Evolutionary conservation across 1,139 yeast species (phyloP).

Genomic region (Taphrina confusa): DNA sequence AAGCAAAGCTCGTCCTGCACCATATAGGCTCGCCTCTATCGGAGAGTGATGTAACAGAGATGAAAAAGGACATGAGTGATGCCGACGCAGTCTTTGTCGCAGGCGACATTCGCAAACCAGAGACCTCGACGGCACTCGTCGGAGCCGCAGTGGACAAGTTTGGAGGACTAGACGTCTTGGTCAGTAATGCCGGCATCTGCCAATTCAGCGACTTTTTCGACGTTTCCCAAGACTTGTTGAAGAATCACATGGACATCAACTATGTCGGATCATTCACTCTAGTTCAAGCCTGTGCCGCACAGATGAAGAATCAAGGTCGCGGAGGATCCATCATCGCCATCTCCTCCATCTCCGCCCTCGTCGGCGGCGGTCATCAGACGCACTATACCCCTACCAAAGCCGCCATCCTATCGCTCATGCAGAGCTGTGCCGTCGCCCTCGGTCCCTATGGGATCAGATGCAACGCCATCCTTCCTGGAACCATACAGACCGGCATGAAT

Average conservation of each 20-base stretch:
- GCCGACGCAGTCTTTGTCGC: constrained; percentile 44
- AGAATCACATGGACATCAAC: constrained; percentile 51
- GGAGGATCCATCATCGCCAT: constrained; percentile 55
- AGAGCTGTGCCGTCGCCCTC: constrained; percentile 57
- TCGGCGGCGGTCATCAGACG: constrained; percentile 58
- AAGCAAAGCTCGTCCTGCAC: constrained; percentile 44
- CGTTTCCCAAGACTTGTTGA: constrained; percentile 51
- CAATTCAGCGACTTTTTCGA: constrained; percentile 48
- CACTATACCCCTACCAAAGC: constrained; percentile 65
- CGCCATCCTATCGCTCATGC: constrained; percentile 56
- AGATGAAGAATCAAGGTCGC: constrained; percentile 52
- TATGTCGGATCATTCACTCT: constrained; percentile 53
- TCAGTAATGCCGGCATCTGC: constrained; percentile 56
- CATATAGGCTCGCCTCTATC: constrained; percentile 39
- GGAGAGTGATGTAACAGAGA: constrained; percentile 34
- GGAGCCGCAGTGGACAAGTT: constrained; percentile 47
- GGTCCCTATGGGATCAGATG: constrained; percentile 52
- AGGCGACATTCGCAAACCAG: constrained; percentile 52
- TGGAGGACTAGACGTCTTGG: constrained; percentile 52
- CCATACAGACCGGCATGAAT: constrained; percentile 53
- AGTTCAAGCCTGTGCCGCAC: constrained; percentile 54
- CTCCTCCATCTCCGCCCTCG: constrained; percentile 53
- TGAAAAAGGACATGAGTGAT: constrained; percentile 41
- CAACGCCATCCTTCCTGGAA: constrained; percentile 61
- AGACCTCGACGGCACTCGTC: constrained; percentile 48